phyloP scores from a whole-genome alignment of 2,329 filamentous ascomycete species.

The Fusarium sp. region DNA sequence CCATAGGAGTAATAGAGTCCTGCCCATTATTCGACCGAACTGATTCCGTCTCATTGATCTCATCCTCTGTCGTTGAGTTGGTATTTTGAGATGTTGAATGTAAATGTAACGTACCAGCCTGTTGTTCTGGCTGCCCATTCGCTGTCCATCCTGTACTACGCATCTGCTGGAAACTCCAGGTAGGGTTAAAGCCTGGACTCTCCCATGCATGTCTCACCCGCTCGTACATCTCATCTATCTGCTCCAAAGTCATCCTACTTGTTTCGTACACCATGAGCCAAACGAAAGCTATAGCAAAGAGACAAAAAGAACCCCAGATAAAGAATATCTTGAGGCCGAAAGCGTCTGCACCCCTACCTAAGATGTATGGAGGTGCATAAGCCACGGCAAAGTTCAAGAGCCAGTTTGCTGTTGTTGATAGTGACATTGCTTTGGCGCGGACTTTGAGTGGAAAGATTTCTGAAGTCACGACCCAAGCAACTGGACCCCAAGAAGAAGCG shows the following conservation, averaged over 20 bases:
- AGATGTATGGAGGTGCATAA: constrained; percentile 85
- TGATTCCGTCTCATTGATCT: not conserved
- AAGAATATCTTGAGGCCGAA: constrained; percentile 82
- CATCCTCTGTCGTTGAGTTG: constrained; percentile 39
- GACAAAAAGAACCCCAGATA: constrained; percentile 82
- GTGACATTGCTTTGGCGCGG: constrained; percentile 79
- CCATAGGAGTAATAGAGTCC: constrained; percentile 69
- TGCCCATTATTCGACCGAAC: constrained; percentile 54
- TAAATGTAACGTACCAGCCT: constrained; percentile 17
- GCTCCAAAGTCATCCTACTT: constrained; percentile 80
- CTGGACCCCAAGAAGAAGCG: constrained; percentile 81
- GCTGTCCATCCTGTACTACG: constrained; percentile 71
- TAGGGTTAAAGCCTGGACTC: constrained; percentile 74
- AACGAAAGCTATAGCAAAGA: constrained; percentile 78
- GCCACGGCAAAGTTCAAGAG: constrained; percentile 83
- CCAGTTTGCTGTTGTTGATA: constrained; percentile 85
- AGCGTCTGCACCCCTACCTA: constrained; percentile 74
- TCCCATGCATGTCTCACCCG: constrained; percentile 78
- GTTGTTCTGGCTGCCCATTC: constrained; percentile 61
- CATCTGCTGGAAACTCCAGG: constrained; percentile 77
- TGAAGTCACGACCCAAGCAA: constrained; percentile 80
- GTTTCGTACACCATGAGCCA: constrained; percentile 83
- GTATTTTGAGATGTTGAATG: constrained; percentile 40
- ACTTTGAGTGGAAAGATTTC: constrained; percentile 79
- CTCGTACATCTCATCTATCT: constrained; percentile 85